Base-by-base conservation (phyloP, 2,329 filamentous ascomycete species). In the Thelonectria rubi region DNA sequence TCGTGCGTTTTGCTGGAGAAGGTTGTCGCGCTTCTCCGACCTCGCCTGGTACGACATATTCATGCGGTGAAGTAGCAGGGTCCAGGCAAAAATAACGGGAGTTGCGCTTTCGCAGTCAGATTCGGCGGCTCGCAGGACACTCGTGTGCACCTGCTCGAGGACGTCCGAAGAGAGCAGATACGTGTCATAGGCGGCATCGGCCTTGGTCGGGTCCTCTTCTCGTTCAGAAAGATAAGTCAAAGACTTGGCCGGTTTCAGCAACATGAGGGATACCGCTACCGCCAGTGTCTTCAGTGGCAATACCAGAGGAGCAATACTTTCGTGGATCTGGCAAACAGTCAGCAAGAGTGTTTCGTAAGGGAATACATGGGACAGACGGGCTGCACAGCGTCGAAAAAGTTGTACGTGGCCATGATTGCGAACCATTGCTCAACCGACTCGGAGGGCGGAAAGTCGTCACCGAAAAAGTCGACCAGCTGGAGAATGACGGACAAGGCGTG, bases 21-120 rank as follows among this genome's bases (percentile, higher is more conserved):
- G 75, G 26, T 84, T 78, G 66, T 88, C 86, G 49, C 86, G 79
- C 60, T 84, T 82, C 72, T 91, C 88, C 40, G 86, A 86, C 47
- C 89, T 82, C 52, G 81, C 82, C 58, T 86, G 82, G 65, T 88
- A 90, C 12, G 86, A 85, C 43, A 86, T 79, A 66, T 87, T 86
- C 79, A 95, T 87, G 24, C 85, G 83, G 70, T 91, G 86, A 10
- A 94, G 81, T 24, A 97, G 85, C 49, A 94, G 81, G 4, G 89
- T 88, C 94, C 94, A 98, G 3, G 91, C 87, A 67, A 96, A 91
- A 18, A 92, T 84, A 17, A 91, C 87, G 1, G 92, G 92, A 57
- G 86, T 88, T 18, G 91, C 91, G 37, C 86, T 86, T 39, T 82
- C 80, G n/a, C 86, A 81, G 15, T 84, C 84, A 18, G 78, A 73